Base-by-base conservation (phyloP, 768 basidiomycete species). In the Tephrocybe sp. region DNA sequence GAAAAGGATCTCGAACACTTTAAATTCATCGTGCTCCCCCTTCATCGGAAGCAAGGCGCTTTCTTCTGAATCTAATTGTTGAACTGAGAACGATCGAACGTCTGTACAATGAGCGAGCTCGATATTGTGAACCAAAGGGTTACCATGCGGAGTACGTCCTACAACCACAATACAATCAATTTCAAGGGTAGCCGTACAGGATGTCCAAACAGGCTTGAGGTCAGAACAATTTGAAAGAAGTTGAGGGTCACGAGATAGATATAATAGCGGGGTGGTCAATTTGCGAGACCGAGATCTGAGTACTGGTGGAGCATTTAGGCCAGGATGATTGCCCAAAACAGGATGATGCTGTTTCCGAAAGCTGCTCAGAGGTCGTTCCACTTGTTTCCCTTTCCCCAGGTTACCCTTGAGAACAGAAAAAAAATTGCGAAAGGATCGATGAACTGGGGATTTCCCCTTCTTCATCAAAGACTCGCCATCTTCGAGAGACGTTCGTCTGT, bases 1-100 rank as follows among this genome's bases (percentile, higher is more conserved):
- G 49, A 87, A 85, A 15, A 77, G 45, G n/a, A 90, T 58, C 63
- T 88, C 86, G 51, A 90, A 89, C 0, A 84, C 68, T 55, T 79
- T 80, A 44, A 77, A 56, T 41, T 79, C 75, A 21, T 72, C 71
- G 11, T 63, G 59, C n/a, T 69, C 60, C 42, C 62, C 67, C 25
- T 62, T 60, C 11, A 49, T 49, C 11, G 75, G 73, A n/a, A 84
- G 68, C 21, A 73, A 58, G 4, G 65, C 68, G 23, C 63, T 65
- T 50, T 86, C 84, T 3, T 76, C 72, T 10, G 60, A 48, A 32
- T 67, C 64, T 21, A 85, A 60, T 41, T 82, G 73, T 8, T 62
- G 58, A 26, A 67, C 21, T 21, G 74, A 57, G 11, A 86, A 63
- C 10, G 88, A 88, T 20, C 78, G 84, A 41, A 89, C 79, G 60